Base-by-base conservation (phyloP, 1,284 basidiomycete species). In the Wallemia ichthyophaga region DNA sequence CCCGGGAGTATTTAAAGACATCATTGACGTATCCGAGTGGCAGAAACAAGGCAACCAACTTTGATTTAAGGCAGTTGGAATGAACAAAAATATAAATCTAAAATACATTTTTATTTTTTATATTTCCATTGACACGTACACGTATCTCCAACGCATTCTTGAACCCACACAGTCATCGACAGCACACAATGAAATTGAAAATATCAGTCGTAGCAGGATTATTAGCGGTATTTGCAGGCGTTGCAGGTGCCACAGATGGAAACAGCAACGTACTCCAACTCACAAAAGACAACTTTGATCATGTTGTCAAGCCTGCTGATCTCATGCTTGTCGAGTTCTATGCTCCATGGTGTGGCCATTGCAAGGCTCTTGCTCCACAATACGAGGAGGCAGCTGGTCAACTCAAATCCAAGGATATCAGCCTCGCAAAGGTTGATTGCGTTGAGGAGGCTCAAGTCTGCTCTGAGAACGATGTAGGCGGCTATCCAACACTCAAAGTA, bases 261-360 rank as follows among this genome's bases (percentile, higher is more conserved):
- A 69, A 73, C 58, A 85, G 83, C n/a, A 86, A 95, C 70, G 88
- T 95, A 64, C 63, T 89, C 61, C 79, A 73, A 67, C 73, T 94
- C 64, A 84, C 79, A 48, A 70, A 79, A 58, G 69, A 73, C 65
- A 79, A 75, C 68, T 95, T 96, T 70, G 75, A 81, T 64, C 71
- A 76, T 27, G 72, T 77, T 61, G 79, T 92, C 63, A 73, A 76
- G 63, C 71, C 75, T 11, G 83, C 86, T 67, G 69, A 81, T 48
- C 73, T 96, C 63, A 81, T 91, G 64, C 78, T 98, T 56, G 85
- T 96, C 65, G 92, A 98, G 76, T 95, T 91, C 79, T 92, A 84
- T 69, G 87, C 86, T 32, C 86, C 86, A 61, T 88, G 85, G 85
- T 85, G 69, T 27, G 71, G 68, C 54, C n/a, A 58, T 26, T 60